Percentiles rank a stretch among this genome's conserved stretches.
phyloP scores from a whole-genome alignment of 352 stramenopile genomes.

The Thalassiosira delicatula region DNA sequence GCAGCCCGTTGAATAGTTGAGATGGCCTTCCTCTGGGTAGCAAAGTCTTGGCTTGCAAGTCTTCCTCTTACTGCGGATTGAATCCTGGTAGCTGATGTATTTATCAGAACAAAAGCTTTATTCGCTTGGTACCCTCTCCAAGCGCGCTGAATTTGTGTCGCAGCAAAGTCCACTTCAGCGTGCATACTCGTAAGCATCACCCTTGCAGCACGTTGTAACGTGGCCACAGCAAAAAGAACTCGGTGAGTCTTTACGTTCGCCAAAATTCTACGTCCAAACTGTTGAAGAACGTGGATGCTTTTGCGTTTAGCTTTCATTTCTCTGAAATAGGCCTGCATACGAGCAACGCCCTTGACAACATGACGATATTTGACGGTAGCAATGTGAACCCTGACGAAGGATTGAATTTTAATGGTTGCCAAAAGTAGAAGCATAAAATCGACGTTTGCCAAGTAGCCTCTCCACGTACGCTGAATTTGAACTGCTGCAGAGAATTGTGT shows the following conservation, averaged over 20 bases:
- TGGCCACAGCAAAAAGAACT: constrained; percentile 25
- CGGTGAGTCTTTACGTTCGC: constrained; percentile 7
- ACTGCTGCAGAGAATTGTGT: constrained; percentile 35
- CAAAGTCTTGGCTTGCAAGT: too few species aligned
- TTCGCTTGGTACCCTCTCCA: constrained; percentile 68
- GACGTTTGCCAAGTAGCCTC: too few species aligned
- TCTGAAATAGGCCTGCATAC: constrained; percentile 20
- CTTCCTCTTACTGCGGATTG: too few species aligned
- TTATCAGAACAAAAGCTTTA: constrained; percentile 46
- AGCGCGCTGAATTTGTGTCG: constrained; percentile 71
- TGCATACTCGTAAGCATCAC: constrained; percentile 50
- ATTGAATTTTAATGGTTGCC: too few species aligned
- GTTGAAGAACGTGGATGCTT: too few species aligned
- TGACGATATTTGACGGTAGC: too few species aligned
- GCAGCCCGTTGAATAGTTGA: too few species aligned
- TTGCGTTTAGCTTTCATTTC: constrained; percentile 2
- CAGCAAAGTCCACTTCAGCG: constrained; percentile 61
- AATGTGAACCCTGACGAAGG: too few species aligned
- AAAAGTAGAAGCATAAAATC: too few species aligned
- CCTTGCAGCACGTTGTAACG: constrained; percentile 43
- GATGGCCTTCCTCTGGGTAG: too few species aligned
- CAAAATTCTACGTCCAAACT: constrained; percentile 26
- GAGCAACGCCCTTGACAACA: too few species aligned
- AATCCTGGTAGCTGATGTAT: too few species aligned
- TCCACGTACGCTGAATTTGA: constrained; percentile 51